Percentiles rank a stretch among this genome's conserved stretches.
Conservation (phyloP, 2,329 filamentous ascomycete genomes). For the Mycosphaerella arachidis region DNA sequence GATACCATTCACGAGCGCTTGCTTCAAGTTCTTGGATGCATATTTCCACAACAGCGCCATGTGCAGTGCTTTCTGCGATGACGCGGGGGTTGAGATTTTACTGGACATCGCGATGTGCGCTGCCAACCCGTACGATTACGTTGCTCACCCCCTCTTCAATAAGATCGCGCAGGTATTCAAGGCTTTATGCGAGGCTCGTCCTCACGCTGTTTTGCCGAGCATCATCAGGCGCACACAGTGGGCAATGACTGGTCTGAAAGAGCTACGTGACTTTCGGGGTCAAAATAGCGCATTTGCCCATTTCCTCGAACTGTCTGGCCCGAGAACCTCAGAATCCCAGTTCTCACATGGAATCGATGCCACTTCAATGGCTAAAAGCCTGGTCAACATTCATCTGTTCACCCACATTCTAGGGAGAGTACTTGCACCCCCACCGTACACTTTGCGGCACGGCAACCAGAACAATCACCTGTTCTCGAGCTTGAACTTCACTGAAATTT, state of each 20-base stretch:
- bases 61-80: constrained; percentile 68
- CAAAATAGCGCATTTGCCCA: constrained; percentile 20
- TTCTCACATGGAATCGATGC: constrained; percentile 48
- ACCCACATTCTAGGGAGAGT: constrained; percentile 61
- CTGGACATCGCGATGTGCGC: constrained; percentile 79
- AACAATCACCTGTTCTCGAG: constrained; percentile 66
- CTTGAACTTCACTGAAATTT: constrained; percentile 81
- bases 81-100: constrained; percentile 75
- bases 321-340: constrained; percentile 27
- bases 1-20: constrained; percentile 62
- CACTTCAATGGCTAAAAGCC: constrained; percentile 72
- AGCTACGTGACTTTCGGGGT: constrained; percentile 50
- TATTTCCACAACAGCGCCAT: constrained; percentile 72
- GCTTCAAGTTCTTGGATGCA: constrained; percentile 70
- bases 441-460: constrained; percentile 42
- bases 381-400: constrained; percentile 72
- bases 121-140: constrained; percentile 70
- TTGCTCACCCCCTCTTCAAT: constrained; percentile 62
- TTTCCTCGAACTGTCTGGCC: constrained; percentile 17
- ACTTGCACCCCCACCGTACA: constrained; percentile 27
- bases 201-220: constrained; percentile 76
- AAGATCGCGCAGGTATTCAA: constrained; percentile 71
- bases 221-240: constrained; percentile 69
- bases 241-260: constrained; percentile 63
- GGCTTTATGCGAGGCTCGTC: constrained; percentile 72